Conservation (phyloP, 345 rosid genomes). For the Eutrema heterophyllum region DNA sequence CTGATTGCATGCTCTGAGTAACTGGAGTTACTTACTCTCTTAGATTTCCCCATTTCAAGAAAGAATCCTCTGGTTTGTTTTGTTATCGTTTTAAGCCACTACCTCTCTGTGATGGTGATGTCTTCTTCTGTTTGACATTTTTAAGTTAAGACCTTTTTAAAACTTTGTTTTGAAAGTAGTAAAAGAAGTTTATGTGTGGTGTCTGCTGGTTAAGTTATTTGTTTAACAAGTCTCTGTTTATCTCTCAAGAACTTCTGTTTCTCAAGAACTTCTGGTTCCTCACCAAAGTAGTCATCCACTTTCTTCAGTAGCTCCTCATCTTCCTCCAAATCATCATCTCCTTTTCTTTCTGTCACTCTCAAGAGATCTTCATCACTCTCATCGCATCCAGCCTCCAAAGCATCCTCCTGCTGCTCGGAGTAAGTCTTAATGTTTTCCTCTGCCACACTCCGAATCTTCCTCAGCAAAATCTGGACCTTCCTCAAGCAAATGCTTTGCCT, state of each 20-base stretch:
- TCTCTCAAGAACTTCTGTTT: too few species aligned
- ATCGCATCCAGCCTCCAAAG: slow-evolving; percentile 31
- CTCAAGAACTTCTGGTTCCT: slow-evolving; percentile 49
- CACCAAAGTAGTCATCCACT: slow-evolving; percentile 60
- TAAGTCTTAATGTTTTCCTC: slow-evolving; percentile 38
- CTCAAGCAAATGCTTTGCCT: slow-evolving; percentile 54
- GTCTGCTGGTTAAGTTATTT: not conserved
- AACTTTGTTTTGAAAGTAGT: not conserved
- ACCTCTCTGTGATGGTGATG: not conserved
- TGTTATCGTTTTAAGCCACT: not conserved
- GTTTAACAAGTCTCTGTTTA: not conserved
- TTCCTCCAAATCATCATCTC: slow-evolving; percentile 34
- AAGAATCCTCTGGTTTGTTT: not conserved
- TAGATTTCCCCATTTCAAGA: not conserved
- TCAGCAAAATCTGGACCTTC: slow-evolving; percentile 60
- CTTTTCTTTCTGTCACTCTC: slow-evolving; percentile 34
- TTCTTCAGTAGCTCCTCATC: slow-evolving; percentile 40
- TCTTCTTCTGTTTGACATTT: slow-evolving; percentile 2
- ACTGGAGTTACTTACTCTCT: slow-evolving; percentile 8
- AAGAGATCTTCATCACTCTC: slow-evolving; percentile 43
- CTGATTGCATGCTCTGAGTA: slow-evolving; percentile 73
- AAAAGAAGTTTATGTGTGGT: not conserved
- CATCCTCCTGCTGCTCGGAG: slow-evolving; percentile 61
- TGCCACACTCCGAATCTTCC: slow-evolving; percentile 28
- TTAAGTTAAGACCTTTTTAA: not conserved